A percentile compares a stretch with the other conserved stretches of the same genome.
Evolutionary conservation across 202 grass and related monocot genomes (phyloP).

Genomic region (Sporobolus alterniflorus): DNA sequence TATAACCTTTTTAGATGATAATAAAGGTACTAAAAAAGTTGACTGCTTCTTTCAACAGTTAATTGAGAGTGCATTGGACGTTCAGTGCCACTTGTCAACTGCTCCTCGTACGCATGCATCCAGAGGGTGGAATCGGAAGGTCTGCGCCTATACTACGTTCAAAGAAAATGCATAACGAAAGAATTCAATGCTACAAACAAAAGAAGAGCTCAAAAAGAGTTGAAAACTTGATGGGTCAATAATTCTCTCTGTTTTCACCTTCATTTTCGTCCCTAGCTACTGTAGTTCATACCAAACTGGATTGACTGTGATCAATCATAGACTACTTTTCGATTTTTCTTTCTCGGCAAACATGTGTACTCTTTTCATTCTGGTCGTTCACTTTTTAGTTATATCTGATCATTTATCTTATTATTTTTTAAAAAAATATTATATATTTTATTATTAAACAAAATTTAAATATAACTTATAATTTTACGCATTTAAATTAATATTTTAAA

Average conservation of each 20-base stretch:
- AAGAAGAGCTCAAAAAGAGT: background rate
- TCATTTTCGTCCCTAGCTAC: background rate
- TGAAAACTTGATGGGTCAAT: background rate
- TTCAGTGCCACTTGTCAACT: background rate
- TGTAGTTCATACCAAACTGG: background rate
- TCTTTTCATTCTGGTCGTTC: too few relatives aligned
- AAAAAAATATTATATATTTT: too few relatives aligned
- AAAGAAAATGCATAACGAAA: background rate
- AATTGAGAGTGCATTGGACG: background rate
- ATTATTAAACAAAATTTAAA: too few relatives aligned
- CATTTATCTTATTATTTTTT: too few relatives aligned
- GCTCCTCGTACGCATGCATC: background rate
- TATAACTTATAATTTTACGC: too few relatives aligned
- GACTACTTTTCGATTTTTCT: background rate
- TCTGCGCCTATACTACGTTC: background rate
- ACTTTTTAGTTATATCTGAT: too few relatives aligned
- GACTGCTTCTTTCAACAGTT: background rate
- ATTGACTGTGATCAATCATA: background rate
- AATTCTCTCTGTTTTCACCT: background rate
- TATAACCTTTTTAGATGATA: background rate
- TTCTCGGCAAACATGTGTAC: too few relatives aligned
- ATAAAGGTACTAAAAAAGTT: background rate
- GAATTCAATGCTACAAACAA: background rate
- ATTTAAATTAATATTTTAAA: too few relatives aligned
- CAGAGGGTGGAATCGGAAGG: background rate